A percentile compares a stretch with the other conserved stretches of the same genome.
phyloP scores from a whole-genome alignment of 192 early-diverging fungal genomes.

The Backusella luteola region DNA sequence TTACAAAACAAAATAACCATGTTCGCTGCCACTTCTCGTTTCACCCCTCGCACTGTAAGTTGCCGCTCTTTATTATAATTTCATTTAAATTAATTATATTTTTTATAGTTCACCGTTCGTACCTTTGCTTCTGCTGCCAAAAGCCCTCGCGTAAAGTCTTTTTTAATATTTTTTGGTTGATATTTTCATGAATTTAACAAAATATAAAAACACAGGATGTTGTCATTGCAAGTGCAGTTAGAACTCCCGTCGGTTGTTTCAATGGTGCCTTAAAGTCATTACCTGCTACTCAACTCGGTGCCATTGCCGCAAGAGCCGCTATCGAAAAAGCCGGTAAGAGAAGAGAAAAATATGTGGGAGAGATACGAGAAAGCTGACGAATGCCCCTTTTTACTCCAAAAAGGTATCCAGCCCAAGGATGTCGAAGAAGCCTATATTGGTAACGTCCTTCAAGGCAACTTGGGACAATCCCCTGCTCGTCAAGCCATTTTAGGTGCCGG shows the following conservation, averaged over 20 bases:
- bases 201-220: conserved; percentile 43
- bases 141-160: conserved; percentile 22
- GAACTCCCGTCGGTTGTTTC: conserved; percentile 94
- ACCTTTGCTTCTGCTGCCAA: conserved; percentile 28
- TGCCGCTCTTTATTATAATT: neutral
- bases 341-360: neutral
- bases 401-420: conserved; percentile 72
- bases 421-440: conserved; percentile 96
- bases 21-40: conserved; percentile 14
- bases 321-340: conserved; percentile 75
- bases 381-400: neutral
- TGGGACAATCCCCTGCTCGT: conserved; percentile 92
- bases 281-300: conserved; percentile 82
- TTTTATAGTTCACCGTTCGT: conserved; percentile 11
- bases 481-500: conserved; percentile 86
- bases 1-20: neutral
- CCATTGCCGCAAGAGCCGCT: conserved; percentile 80
- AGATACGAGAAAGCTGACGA: neutral
- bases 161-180: neutral
- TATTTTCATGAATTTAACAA: neutral
- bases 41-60: conserved; percentile 15
- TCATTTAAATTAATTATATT: neutral
- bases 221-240: conserved; percentile 66
- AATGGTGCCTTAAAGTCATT: conserved; percentile 83
- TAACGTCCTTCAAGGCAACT: conserved; percentile 85